A percentile compares a stretch with the other conserved stretches of the same genome.
Conservation (phyloP, 768 basidiomycete species). For the Lactarius psammicola region DNA sequence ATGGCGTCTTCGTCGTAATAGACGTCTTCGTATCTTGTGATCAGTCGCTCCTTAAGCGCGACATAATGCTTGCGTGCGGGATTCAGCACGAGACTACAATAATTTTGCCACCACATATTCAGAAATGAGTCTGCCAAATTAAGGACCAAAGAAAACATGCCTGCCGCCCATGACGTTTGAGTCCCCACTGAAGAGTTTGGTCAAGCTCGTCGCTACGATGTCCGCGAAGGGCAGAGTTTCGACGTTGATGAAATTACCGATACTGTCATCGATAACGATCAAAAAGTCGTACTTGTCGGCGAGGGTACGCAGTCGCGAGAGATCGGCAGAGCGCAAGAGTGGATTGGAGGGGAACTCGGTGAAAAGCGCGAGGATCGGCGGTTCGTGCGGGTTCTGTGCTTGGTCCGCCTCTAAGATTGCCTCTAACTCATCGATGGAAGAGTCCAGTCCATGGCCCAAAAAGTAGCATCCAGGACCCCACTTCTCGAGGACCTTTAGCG, state of each 20-base stretch:
- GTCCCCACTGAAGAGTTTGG: slow-evolving; percentile 93
- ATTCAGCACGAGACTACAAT: slow-evolving; percentile 83
- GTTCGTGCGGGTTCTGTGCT: slow-evolving; percentile 41
- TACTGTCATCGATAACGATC: slow-evolving; percentile 89
- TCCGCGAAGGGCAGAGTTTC: slow-evolving; percentile 85
- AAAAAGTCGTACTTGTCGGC: slow-evolving; percentile 89
- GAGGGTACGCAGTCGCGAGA: slow-evolving; percentile 67
- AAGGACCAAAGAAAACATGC: slow-evolving; percentile 44
- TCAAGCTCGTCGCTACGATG: slow-evolving; percentile 86
- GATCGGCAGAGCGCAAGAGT: slow-evolving; percentile 78
- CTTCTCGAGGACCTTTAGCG: slow-evolving; percentile 89
- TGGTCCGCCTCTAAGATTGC: slow-evolving; percentile 51
- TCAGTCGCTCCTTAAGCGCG: slow-evolving; percentile 59
- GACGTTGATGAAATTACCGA: slow-evolving; percentile 93
- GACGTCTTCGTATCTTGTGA: slow-evolving; percentile 68
- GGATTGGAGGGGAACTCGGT: slow-evolving; percentile 97
- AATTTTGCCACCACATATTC: no score
- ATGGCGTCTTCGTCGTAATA: slow-evolving; percentile 92
- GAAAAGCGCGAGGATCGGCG: slow-evolving; percentile 77
- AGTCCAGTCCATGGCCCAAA: slow-evolving; percentile 74
- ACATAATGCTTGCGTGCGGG: slow-evolving; percentile 70
- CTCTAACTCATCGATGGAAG: slow-evolving; percentile 74
- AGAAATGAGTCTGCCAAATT: not conserved
- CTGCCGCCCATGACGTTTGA: slow-evolving; percentile 98
- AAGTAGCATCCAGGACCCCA: slow-evolving; percentile 96